phyloP scores from a whole-genome alignment of 2,329 filamentous ascomycete species.

The Aureobasidium sp. region DNA sequence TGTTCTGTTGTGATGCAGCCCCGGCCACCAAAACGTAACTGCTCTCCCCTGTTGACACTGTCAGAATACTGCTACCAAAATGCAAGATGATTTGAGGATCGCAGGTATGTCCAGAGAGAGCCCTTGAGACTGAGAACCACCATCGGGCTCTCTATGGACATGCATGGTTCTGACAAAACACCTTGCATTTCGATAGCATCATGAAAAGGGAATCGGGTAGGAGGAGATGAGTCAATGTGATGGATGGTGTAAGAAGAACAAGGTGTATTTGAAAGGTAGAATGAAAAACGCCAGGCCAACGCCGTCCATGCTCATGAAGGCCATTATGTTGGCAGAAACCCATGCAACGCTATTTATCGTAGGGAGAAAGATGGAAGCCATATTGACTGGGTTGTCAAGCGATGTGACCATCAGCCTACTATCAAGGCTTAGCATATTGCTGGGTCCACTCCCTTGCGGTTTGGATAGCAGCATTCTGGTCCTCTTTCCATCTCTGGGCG shows the following conservation, averaged over 20 bases:
- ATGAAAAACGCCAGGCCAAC: slow-evolving; percentile 2
- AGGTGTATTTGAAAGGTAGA: slow-evolving; percentile 3
- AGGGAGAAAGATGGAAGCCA: not conserved
- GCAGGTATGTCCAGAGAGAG: not conserved
- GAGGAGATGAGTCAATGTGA: not conserved
- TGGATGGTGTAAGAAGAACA: not conserved
- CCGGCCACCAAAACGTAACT: no score
- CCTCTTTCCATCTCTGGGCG: slow-evolving; percentile 95
- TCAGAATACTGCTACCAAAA: not conserved
- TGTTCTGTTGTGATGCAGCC: not conserved
- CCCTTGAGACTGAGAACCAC: not conserved
- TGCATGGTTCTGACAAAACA: not conserved
- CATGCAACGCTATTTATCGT: slow-evolving; percentile 16
- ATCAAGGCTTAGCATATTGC: slow-evolving; percentile 60
- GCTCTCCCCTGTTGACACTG: not conserved
- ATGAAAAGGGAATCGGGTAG: not conserved
- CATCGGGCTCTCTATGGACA: not conserved
- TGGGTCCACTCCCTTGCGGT: slow-evolving; percentile 90
- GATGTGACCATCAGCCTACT: not conserved
- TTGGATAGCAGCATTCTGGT: slow-evolving; percentile 84
- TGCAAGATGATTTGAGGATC: not conserved
- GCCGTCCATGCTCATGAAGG: slow-evolving; percentile 11
- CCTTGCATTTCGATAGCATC: not conserved
- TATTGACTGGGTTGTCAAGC: not conserved
- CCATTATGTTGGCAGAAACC: slow-evolving; percentile 15